A percentile compares a stretch with the other conserved stretches of the same genome.
phyloP scores from a whole-genome alignment of 2,329 filamentous ascomycete genomes.

The Fusarium tjaetaba region DNA sequence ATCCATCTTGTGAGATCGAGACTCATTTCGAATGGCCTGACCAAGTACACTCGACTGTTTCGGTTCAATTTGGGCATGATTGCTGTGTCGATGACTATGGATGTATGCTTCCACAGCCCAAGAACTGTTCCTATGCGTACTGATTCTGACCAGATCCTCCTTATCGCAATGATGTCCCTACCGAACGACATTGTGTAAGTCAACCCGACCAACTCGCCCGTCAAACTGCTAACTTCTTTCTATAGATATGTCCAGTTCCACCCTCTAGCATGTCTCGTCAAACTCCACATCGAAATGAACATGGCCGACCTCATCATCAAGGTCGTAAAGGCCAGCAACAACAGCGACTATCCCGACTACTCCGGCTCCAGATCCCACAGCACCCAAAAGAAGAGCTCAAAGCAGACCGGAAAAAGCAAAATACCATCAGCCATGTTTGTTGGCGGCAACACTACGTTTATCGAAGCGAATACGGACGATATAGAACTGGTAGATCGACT shows the following conservation, averaged over 20 bases:
- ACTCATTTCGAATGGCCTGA: constrained; percentile 58
- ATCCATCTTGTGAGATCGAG: constrained; percentile 56
- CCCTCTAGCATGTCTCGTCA: constrained; percentile 62
- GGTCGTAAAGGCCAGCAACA: constrained; percentile 43
- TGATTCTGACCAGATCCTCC: constrained; percentile 33
- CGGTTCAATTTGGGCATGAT: constrained; percentile 48
- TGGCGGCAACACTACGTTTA: constrained; percentile 35
- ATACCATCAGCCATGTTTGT: constrained; percentile 34
- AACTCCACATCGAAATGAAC: constrained; percentile 63
- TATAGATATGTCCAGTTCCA: constrained; percentile 51
- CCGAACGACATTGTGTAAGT: constrained; percentile 45
- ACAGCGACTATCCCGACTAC: constrained; percentile 34
- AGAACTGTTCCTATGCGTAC: rapidly evolving
- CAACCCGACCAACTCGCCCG: no score
- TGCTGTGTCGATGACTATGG: constrained; percentile 45
- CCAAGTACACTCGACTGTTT: constrained; percentile 59
- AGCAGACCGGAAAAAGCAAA: constrained; percentile 2
- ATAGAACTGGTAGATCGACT: constrained; percentile 30
- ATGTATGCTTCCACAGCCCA: constrained; percentile 16
- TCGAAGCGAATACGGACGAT: constrained; percentile 37
- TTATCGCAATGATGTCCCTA: constrained; percentile 47
- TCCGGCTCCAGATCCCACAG: constrained; percentile 34
- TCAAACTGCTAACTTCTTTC: no score
- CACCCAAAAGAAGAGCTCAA: constrained; percentile 29
- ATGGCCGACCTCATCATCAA: constrained; percentile 62